Base-by-base conservation (phyloP, 352 stramenopile species). In the Globisporangium echinulatum region DNA sequence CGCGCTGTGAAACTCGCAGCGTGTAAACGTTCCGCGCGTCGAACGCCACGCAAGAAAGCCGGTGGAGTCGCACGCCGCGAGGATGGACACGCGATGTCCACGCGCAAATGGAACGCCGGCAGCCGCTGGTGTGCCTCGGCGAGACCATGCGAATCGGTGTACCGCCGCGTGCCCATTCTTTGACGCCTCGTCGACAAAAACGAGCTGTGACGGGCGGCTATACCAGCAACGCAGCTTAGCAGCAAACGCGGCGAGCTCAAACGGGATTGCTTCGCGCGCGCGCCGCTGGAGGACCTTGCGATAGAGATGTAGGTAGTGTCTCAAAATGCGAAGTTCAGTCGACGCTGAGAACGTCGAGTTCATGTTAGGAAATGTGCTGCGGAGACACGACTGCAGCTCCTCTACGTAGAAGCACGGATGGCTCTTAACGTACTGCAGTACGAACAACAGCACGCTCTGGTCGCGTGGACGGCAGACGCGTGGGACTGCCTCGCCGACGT, bases 391-490 rank as follows among this genome's bases (percentile, higher is more conserved):
- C 7, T 63, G 58, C 0, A 67, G 15, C 36, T 69, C 62, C 17
- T 72, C 62, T 0, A 67, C 56, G 55, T 67, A 70, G 19, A 64
- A 70, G 15, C 64, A 70, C n/a, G 55, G 62, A n/a, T 67, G 58
- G 4, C 37, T n/a, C 13, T 64, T 62, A 14, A 62, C 58, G n/a
- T 69, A 69, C 11, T 25, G 1, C 1, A 38, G 36, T 4, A 62
- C 37, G 6, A 62, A 68, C 0, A 25, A 6, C 2, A 59, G 38
- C 6, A 69, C 2, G 5, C 17, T 62, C 13, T 0, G 14, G 11
- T 52, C 46, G 25, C 19, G 15, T 10, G 17, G 17, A 19, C 17
- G 0, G 17, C 17, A 19, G 17, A 19, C 17, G 17, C 17, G 17
- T 0, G 17, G 17, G 17, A 19, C 17, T 19, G 17, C 17, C 17